Evolutionary conservation across 148 eudicot species (phyloP).

Genomic region (Diospyros kaki): DNA sequence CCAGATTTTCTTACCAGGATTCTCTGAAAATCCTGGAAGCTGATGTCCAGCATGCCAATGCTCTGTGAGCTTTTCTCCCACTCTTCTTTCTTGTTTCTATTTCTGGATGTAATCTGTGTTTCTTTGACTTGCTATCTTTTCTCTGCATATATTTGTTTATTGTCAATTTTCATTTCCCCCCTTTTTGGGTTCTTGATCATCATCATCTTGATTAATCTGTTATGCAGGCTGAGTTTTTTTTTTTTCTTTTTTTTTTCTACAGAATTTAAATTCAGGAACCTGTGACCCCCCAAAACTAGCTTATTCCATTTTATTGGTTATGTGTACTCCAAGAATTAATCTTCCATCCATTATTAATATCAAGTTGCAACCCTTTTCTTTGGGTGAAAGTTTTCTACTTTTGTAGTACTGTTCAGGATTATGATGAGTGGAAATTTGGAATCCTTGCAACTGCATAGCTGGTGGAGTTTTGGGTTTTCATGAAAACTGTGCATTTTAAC

Average conservation of each 20-base stretch:
- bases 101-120: not conserved
- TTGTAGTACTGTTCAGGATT: not conserved
- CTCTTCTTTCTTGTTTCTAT: not conserved
- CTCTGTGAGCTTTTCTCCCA: conserved; percentile 45
- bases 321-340: conserved; percentile 5
- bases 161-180: not conserved
- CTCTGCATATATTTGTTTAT: not conserved
- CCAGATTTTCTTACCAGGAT: conserved; percentile 55
- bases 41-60: conserved; percentile 84
- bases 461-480: not conserved
- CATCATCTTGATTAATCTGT: not conserved
- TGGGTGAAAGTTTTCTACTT: not conserved
- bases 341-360: not conserved
- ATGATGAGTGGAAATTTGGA: not conserved
- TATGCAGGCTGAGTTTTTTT: not conserved
- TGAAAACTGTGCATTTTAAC: not conserved
- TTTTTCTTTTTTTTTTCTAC: not conserved
- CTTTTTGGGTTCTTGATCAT: not conserved
- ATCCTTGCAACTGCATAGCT: not conserved
- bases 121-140: not conserved
- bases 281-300: not conserved
- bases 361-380: not conserved
- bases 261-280: not conserved
- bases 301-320: not conserved
- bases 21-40: conserved; percentile 66